Percentiles rank a stretch among this genome's conserved stretches.
Conservation (phyloP, 345 rosid genomes). For the Salix koriyanagi region DNA sequence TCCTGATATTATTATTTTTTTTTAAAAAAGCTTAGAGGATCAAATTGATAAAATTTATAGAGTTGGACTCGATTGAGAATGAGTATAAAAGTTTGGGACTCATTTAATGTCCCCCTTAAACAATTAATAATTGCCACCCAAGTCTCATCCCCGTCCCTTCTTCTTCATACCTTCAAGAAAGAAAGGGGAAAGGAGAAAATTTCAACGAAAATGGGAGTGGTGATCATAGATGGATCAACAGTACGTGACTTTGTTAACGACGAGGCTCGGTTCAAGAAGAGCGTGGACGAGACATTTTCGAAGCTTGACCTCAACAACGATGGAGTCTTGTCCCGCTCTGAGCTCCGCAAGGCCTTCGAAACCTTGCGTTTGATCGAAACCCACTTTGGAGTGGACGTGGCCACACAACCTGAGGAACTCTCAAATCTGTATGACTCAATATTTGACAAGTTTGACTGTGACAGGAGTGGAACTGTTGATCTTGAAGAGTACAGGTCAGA, state of each 20-base stretch:
- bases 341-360: constrained; percentile 67
- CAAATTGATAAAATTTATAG: too few relatives aligned
- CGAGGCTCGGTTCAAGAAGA: constrained; percentile 50
- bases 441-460: constrained; percentile 60
- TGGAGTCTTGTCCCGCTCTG: constrained; percentile 61
- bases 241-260: constrained; percentile 49
- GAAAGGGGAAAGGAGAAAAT: neutral
- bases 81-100: too few relatives aligned
- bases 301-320: constrained; percentile 56
- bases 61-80: too few relatives aligned
- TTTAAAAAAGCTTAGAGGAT: too few relatives aligned
- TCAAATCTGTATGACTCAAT: constrained; percentile 57
- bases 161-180: too few relatives aligned
- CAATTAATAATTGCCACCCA: too few relatives aligned
- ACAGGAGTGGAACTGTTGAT: constrained; percentile 50
- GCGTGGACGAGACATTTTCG: constrained; percentile 40
- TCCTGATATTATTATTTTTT: too few relatives aligned
- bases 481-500: constrained; percentile 55
- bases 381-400: constrained; percentile 61
- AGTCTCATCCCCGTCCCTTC: too few relatives aligned
- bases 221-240: constrained; percentile 68
- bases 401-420: constrained; percentile 46
- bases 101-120: too few relatives aligned
- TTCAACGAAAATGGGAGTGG: constrained; percentile 49
- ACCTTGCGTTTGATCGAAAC: constrained; percentile 52